Evolutionary conservation across 495 filamentous ascomycete genomes (phyloP).

Genomic region (Staphylotrichum tortipilum): DNA sequence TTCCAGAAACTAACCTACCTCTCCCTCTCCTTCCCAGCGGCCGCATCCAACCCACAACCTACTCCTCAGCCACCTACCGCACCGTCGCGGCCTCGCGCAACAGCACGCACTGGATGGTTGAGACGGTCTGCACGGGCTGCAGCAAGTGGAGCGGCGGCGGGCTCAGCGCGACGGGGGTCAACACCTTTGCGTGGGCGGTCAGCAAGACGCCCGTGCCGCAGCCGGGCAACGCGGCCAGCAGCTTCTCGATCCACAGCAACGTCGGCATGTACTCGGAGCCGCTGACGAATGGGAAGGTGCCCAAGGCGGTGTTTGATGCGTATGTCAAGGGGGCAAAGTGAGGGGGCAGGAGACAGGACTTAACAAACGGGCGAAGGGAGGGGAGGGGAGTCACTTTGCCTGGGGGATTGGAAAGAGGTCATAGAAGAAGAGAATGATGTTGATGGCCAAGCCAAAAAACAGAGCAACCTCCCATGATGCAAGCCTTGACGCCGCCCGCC

Average conservation of each 20-base stretch:
- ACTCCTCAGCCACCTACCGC: constrained; percentile 32
- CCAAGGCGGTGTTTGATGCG: neutral
- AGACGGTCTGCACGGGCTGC: constrained; percentile 39
- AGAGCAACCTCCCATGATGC: too few species aligned
- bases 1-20: neutral
- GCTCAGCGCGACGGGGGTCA: constrained; percentile 24
- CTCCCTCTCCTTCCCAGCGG: neutral
- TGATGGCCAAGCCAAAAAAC: too few species aligned
- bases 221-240: constrained; percentile 10
- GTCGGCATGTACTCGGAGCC: constrained; percentile 19
- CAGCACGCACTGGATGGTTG: constrained; percentile 40
- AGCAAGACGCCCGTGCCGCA: constrained; percentile 22
- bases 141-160: constrained; percentile 27
- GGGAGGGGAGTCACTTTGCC: too few species aligned
- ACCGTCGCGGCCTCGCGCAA: constrained; percentile 33
- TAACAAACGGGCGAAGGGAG: too few species aligned
- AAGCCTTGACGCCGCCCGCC: too few species aligned
- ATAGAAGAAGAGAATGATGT: too few species aligned
- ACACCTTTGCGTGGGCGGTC: constrained; percentile 33
- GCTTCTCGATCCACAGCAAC: constrained; percentile 21
- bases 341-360: neutral
- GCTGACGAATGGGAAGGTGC: neutral
- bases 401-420: too few species aligned
- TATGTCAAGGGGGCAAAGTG: neutral
- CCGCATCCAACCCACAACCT: constrained; percentile 8